These are phyloP conservation scores for Scedosporium boydii DNA, from an alignment of 2,329 filamentous ascomycete species.

Conservation along the genomic window DNA sequence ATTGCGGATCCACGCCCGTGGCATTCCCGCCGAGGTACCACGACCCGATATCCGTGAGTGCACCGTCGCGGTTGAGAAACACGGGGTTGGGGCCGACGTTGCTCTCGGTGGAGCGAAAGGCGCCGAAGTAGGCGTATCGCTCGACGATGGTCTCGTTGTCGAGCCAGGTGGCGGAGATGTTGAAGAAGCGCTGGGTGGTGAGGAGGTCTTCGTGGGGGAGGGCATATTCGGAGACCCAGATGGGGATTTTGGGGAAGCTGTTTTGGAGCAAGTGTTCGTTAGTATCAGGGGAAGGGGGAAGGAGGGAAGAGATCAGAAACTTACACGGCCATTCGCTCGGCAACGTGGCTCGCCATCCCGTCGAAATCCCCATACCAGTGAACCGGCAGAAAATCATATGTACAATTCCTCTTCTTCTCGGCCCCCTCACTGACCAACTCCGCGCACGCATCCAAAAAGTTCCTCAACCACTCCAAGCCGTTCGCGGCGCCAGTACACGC, in stretches of 20 bases:
- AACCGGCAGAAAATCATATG: slow-evolving; percentile 52
- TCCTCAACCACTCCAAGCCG: slow-evolving; percentile 56
- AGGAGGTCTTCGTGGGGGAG: slow-evolving; percentile 45
- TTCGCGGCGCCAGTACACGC: slow-evolving; percentile 53
- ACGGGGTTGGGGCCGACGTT: slow-evolving; percentile 67
- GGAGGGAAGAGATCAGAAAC: slow-evolving; percentile 9
- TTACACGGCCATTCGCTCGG: slow-evolving; percentile 31
- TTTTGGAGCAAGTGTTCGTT: neutral
- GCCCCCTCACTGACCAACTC: slow-evolving; percentile 38
- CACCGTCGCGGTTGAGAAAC: slow-evolving; percentile 58
- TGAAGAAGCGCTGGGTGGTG: slow-evolving; percentile 57
- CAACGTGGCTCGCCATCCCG: slow-evolving; percentile 57
- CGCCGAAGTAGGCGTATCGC: slow-evolving; percentile 67
- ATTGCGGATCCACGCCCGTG: slow-evolving; percentile 31
- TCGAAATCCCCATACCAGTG: slow-evolving; percentile 64
- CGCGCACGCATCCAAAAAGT: slow-evolving; percentile 57
- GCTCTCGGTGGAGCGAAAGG: slow-evolving; percentile 58
- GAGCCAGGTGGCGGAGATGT: slow-evolving; percentile 55
- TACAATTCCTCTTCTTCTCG: slow-evolving; percentile 38
- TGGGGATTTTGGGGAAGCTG: slow-evolving; percentile 49
- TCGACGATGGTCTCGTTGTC: slow-evolving; percentile 48
- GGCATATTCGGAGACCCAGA: slow-evolving; percentile 77
- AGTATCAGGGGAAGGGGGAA: neutral
- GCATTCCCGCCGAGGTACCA: slow-evolving; percentile 60
- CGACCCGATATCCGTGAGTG: slow-evolving; percentile 65